phyloP scores from a whole-genome alignment of 495 filamentous ascomycete genomes.

The Evernia prunastri region DNA sequence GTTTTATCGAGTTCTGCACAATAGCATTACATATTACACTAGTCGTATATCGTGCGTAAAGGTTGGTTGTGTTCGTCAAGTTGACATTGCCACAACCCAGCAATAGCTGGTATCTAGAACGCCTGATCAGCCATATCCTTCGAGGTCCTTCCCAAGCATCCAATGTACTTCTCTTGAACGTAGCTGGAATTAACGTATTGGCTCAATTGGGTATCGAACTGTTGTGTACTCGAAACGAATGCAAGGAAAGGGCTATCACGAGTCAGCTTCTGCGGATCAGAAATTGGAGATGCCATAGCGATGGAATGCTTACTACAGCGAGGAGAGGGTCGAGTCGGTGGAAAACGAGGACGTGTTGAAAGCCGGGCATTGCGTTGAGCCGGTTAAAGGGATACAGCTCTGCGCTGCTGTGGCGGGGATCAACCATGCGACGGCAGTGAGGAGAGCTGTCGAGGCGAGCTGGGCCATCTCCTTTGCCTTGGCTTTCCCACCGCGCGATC shows the following conservation, averaged over 20 bases:
- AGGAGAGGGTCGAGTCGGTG: constrained; percentile 55
- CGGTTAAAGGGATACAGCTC: constrained; percentile 69
- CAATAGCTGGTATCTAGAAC: constrained; percentile 61
- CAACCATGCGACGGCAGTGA: constrained; percentile 3
- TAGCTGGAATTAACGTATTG: constrained; percentile 69
- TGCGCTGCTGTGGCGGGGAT: constrained; percentile 22
- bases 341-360: constrained; percentile 80
- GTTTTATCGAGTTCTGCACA: constrained; percentile 78
- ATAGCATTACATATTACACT: constrained; percentile 92
- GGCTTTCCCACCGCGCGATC: neutral
- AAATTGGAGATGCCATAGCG: neutral
- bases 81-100: constrained; percentile 77
- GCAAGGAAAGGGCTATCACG: constrained; percentile 72
- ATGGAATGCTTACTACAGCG: constrained; percentile 60
- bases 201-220: constrained; percentile 72
- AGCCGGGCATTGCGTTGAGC: constrained; percentile 74
- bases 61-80: constrained; percentile 68
- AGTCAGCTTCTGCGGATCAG: constrained; percentile 28
- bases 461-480: constrained; percentile 5
- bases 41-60: constrained; percentile 91
- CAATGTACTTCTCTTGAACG: constrained; percentile 64
- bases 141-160: neutral
- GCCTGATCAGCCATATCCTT: constrained; percentile 23
- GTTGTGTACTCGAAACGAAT: constrained; percentile 63
- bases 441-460: constrained; percentile 9